phyloP scores from a whole-genome alignment of 2,329 filamentous ascomycete species.

The Diplodia sapinea region DNA sequence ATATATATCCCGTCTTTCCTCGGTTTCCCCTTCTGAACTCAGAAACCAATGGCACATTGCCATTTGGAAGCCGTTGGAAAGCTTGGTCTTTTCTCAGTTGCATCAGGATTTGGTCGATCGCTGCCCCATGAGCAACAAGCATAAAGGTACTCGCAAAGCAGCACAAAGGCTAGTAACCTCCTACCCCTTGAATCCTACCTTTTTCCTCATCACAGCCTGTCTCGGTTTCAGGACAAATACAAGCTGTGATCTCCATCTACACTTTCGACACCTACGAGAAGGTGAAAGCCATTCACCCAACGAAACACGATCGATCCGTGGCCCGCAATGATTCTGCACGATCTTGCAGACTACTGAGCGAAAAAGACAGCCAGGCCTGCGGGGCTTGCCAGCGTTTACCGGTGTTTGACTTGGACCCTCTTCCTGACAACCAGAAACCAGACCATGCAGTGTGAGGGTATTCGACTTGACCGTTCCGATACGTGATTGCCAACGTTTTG shows the following conservation, averaged over 20 bases:
- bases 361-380: background rate
- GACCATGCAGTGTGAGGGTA: background rate
- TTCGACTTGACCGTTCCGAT: too few species aligned
- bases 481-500: too few species aligned
- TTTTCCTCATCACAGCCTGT: too few species aligned
- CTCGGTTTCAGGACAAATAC: background rate
- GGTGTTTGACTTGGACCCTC: too few species aligned
- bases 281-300: background rate
- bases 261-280: constrained; percentile 5
- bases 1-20: background rate
- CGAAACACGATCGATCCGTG: too few species aligned
- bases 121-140: background rate
- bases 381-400: background rate
- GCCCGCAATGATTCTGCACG: background rate
- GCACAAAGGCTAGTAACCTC: background rate
- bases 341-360: background rate
- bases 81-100: background rate
- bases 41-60: background rate
- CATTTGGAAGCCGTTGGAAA: background rate
- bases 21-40: background rate
- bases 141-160: background rate
- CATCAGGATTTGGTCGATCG: background rate
- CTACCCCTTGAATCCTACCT: too few species aligned
- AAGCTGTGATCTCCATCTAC: background rate
- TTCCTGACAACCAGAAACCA: background rate